Conservation (phyloP, 192 early-diverging fungal species). For the Coemansia sp. region DNA sequence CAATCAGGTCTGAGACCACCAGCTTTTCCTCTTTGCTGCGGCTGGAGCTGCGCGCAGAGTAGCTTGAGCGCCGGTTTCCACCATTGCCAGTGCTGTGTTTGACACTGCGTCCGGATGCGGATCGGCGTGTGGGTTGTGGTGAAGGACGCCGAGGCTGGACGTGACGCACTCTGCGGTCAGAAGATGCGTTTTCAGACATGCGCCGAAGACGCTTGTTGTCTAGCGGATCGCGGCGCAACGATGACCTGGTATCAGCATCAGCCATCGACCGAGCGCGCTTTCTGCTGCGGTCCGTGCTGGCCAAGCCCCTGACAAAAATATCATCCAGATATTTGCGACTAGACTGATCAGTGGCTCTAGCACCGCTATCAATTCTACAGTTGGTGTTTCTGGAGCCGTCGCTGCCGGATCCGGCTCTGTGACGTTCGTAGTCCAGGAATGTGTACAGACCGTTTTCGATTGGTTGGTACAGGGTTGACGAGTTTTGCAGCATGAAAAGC, state of each 20-base stretch:
- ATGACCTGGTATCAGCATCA: not conserved
- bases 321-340: no score
- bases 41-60: not conserved
- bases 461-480: slow-evolving; percentile 30
- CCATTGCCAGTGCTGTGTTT: not conserved
- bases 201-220: slow-evolving; percentile 28
- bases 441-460: slow-evolving; percentile 26
- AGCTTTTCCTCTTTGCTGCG: slow-evolving; percentile 21
- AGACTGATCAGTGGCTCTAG: no score
- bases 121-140: no score
- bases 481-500: slow-evolving; percentile 17
- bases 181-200: slow-evolving; percentile 18
- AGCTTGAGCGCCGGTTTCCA: not conserved
- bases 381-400: no score
- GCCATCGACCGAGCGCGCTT: slow-evolving; percentile 37
- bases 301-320: no score
- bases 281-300: not conserved
- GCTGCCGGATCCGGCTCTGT: not conserved
- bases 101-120: not conserved
- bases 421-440: slow-evolving; percentile 29
- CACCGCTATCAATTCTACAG: not conserved
- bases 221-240: not conserved
- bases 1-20: slow-evolving; percentile 37
- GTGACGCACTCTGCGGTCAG: not conserved
- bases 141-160: no score